Percentiles rank a stretch among this genome's conserved stretches.
Evolutionary conservation across 2,329 filamentous ascomycete genomes (phyloP).

Genomic region (Aureobasidium sp.): DNA sequence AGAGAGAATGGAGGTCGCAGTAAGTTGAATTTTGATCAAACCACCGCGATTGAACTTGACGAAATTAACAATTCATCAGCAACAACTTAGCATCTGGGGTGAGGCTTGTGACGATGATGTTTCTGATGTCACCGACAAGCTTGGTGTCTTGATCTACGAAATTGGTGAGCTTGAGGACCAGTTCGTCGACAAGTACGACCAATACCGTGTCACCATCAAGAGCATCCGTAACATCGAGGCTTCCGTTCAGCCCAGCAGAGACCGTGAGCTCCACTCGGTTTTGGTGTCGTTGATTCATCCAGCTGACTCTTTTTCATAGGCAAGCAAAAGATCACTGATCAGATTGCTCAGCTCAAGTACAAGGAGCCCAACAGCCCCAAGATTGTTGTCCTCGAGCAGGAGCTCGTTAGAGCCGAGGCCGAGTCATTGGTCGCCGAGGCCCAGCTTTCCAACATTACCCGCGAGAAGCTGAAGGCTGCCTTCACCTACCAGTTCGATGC

Average conservation of each 20-base stretch:
- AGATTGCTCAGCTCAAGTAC: constrained; percentile 98
- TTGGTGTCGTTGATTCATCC: no score
- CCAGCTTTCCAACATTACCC: constrained; percentile 97
- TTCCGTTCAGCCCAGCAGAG: constrained; percentile 93
- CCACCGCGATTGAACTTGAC: background rate
- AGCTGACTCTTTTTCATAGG: constrained; percentile 52
- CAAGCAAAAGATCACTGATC: constrained; percentile 98
- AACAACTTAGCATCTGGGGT: constrained; percentile 98
- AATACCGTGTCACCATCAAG: constrained; percentile 99
- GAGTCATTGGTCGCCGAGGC: constrained; percentile 98
- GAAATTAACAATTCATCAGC: constrained; percentile 46
- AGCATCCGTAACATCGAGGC: constrained; percentile 98
- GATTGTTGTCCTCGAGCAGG: constrained; percentile 96
- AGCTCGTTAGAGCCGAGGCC: constrained; percentile 94
- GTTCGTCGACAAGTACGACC: constrained; percentile 97
- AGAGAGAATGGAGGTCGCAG: constrained; percentile 97
- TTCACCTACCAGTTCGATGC: constrained; percentile 98
- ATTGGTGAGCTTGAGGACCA: constrained; percentile 98
- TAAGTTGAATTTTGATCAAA: constrained; percentile 47
- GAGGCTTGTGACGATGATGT: constrained; percentile 95
- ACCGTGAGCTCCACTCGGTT: constrained; percentile 75
- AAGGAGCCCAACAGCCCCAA: constrained; percentile 98
- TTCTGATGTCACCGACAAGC: constrained; percentile 97
- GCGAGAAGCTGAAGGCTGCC: constrained; percentile 97
- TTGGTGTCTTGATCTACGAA: constrained; percentile 95